Evolutionary conservation across 495 filamentous ascomycete species (phyloP).

Genomic region (Penicillium simplicissimum): DNA sequence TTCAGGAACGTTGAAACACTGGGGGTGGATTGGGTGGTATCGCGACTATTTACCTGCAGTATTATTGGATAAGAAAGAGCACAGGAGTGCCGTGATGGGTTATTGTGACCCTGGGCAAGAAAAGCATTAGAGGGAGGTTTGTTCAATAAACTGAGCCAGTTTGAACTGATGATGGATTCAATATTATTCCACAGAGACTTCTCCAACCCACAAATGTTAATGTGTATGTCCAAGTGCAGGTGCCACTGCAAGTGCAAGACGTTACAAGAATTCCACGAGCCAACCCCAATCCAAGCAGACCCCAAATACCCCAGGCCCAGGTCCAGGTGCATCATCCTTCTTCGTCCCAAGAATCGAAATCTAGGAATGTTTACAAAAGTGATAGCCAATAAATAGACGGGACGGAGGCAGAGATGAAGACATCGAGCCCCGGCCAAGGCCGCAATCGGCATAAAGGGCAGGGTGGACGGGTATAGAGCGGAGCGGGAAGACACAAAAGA

Average conservation of each 20-base stretch:
- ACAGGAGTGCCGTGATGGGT: no score
- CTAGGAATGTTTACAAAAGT: slow-evolving; percentile 5
- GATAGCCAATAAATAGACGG: slow-evolving; percentile 2
- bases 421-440: background rate
- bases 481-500: background rate
- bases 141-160: no score
- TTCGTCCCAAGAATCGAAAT: slow-evolving; percentile 10
- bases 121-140: no score
- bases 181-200: background rate
- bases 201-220: background rate
- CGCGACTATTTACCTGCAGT: no score
- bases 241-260: no score
- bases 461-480: background rate
- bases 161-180: background rate
- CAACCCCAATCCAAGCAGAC: background rate
- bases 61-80: no score
- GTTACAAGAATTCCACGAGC: background rate
- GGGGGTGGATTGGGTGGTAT: background rate
- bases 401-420: background rate
- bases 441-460: no score
- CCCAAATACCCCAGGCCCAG: background rate
- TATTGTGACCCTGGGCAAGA: no score
- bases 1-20: slow-evolving; percentile 10
- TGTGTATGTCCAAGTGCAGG: background rate
- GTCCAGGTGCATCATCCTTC: slow-evolving; percentile 2